Conservation (phyloP, 2,329 filamentous ascomycete species). For the Microsporum ferrugineum region DNA sequence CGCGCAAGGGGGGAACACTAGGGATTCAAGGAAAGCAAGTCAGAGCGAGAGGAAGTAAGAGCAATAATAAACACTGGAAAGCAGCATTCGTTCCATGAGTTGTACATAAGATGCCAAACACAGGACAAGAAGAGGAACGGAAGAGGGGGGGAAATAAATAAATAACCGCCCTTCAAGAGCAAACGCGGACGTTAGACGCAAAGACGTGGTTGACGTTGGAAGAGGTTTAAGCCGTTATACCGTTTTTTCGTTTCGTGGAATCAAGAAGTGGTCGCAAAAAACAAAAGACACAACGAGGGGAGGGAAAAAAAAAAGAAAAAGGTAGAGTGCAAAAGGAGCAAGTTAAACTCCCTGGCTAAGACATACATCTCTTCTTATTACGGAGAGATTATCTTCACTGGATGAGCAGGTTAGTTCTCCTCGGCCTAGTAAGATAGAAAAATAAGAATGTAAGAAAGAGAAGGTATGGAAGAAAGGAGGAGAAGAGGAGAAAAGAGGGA, state of each 20-base stretch:
- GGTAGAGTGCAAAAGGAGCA: neutral
- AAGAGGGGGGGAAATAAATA: neutral
- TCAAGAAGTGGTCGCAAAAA: conserved; percentile 18
- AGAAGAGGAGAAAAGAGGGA: neutral
- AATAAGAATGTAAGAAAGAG: neutral
- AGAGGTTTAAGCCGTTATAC: neutral
- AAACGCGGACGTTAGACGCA: neutral
- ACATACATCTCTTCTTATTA: neutral
- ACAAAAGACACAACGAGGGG: too few species aligned
- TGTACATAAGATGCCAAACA: conserved; percentile 30
- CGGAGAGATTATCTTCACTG: neutral
- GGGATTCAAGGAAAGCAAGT: conserved; percentile 2
- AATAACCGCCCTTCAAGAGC: conserved; percentile 33
- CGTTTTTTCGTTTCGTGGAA: neutral
- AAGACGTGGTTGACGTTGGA: neutral
- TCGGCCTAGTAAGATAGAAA: neutral
- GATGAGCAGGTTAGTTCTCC: conserved; percentile 1
- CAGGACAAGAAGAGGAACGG: conserved; percentile 22
- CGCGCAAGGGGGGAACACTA: neutral
- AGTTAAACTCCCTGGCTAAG: conserved; percentile 31
- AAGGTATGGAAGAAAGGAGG: neutral
- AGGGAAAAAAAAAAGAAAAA: conserved; percentile 23
- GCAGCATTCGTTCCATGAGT: conserved; percentile 16
- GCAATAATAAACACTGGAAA: neutral
- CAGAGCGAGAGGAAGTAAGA: conserved; percentile 4